Evolutionary conservation across 2,329 filamentous ascomycete species (phyloP), one percentile per base, ranked within the genome.

Genomic region (Apiospora arundinis): DNA sequence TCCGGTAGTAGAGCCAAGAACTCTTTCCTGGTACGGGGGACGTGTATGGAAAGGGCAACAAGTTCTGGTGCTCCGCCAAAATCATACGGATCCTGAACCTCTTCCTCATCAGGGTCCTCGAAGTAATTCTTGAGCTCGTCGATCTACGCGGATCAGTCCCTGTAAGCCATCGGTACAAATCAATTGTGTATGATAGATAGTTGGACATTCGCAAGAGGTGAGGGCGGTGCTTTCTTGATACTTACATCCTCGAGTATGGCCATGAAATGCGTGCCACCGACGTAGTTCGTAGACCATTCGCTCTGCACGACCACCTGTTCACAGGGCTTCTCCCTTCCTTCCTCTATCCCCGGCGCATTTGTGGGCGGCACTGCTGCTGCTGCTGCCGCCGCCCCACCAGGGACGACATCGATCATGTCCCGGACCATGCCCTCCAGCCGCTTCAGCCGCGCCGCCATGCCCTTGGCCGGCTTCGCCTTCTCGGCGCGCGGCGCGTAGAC

Each of bases 181-280:
- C 28, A 63, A 7, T 9, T n/a, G 12, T 32, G 4, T 40, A 63
- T 32, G 2, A 37, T 21, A 56, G 2, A 37, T 21, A 56, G 11
- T 32, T 7, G 69, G 45, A 60, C 12, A 60, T 32, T 45, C 14
- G 42, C 63, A 66, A 67, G 37, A 4, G 11, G 44, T 7, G 28
- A 14, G 7, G 52, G 52, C 18, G 37, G 25, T 56, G 52, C 16
- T 21, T 60, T 40, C 32, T 32, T 6, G 6, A 7, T 21, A 28
- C 85, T 83, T 74, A 90, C 88, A 81, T 90, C 87, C 75, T 90
- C 86, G 14, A 90, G 79, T 78, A 90, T 89, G 2, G 88, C 88
- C 81, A 89, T 86, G 74, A 88, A 89, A 72, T 90, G 88, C 63
- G 88, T 90, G 4, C 88, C 88, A 1, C 89, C 88, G 5, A 90